Conservation (phyloP, 2,329 filamentous ascomycete genomes). For the Lomentospora prolificans region DNA sequence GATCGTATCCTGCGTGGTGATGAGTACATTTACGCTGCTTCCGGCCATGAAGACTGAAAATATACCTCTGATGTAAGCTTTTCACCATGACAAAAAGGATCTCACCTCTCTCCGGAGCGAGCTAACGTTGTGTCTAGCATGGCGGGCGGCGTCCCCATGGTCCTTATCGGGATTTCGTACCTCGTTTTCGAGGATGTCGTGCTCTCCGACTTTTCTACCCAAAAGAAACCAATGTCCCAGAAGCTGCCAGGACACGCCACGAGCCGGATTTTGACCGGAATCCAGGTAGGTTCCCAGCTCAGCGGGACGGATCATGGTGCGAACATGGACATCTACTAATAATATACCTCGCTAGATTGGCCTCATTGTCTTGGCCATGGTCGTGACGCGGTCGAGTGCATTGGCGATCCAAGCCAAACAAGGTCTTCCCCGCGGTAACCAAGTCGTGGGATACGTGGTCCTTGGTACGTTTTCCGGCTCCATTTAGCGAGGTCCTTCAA, state of each 20-base stretch:
- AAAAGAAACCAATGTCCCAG: conserved; percentile 13
- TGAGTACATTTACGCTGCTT: conserved; percentile 86
- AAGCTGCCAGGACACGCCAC: conserved; percentile 20
- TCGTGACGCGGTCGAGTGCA: conserved; percentile 82
- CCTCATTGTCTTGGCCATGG: conserved; percentile 67
- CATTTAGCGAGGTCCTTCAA: too few relatives aligned
- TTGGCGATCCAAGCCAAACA: conserved; percentile 73
- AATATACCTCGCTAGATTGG: conserved; percentile 44
- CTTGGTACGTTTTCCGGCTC: conserved; percentile 44
- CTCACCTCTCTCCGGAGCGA: too few relatives aligned
- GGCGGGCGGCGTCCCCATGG: conserved; percentile 69
- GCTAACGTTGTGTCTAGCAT: conserved; percentile 56
- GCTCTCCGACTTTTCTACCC: conserved; percentile 32
- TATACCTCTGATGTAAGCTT: conserved; percentile 58
- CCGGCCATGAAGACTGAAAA: conserved; percentile 80
- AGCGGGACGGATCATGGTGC: neutral
- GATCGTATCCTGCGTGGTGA: conserved; percentile 65
- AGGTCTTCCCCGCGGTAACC: conserved; percentile 79
- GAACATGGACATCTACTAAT: conserved; percentile 7
- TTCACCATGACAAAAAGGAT: conserved; percentile 68
- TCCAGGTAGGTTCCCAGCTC: conserved; percentile 40
- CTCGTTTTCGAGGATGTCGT: conserved; percentile 65
- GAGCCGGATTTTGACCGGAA: conserved; percentile 52
- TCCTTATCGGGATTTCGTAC: conserved; percentile 64
- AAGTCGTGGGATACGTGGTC: conserved; percentile 75